phyloP scores from a whole-genome alignment of 2,329 filamentous ascomycete species.

The Penicillium glabrum region DNA sequence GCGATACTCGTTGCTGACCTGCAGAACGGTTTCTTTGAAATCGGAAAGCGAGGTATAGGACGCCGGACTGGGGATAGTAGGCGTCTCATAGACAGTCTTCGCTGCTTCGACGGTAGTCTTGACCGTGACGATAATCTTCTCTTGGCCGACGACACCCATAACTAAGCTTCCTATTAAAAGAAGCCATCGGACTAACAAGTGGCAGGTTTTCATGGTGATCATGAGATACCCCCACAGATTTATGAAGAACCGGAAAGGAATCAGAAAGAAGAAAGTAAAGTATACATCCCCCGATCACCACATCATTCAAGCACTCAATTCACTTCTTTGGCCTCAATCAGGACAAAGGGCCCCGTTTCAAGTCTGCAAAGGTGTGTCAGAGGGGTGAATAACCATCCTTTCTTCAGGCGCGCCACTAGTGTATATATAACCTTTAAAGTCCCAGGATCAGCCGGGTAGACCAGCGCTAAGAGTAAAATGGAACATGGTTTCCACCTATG shows the following conservation, averaged over 20 bases:
- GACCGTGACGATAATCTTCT: slow-evolving; percentile 6
- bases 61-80: slow-evolving; percentile 28
- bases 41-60: slow-evolving; percentile 44
- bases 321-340: not conserved
- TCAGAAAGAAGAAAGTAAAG: not conserved
- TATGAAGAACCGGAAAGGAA: not conserved
- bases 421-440: not conserved
- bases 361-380: not conserved
- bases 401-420: not conserved
- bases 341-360: not conserved
- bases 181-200: not conserved
- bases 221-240: not conserved
- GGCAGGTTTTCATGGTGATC: not conserved
- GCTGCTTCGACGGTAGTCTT: slow-evolving; percentile 12
- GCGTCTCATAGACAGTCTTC: slow-evolving; percentile 18
- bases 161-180: not conserved
- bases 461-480: not conserved
- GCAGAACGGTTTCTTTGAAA: slow-evolving; percentile 58
- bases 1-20: slow-evolving; percentile 67
- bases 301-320: not conserved
- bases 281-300: not conserved
- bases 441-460: not conserved
- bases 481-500: slow-evolving; percentile 1
- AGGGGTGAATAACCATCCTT: not conserved
- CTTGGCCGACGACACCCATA: not conserved